Base-by-base conservation (phyloP, 768 basidiomycete genomes). In the Melanogaster broomeanus region DNA sequence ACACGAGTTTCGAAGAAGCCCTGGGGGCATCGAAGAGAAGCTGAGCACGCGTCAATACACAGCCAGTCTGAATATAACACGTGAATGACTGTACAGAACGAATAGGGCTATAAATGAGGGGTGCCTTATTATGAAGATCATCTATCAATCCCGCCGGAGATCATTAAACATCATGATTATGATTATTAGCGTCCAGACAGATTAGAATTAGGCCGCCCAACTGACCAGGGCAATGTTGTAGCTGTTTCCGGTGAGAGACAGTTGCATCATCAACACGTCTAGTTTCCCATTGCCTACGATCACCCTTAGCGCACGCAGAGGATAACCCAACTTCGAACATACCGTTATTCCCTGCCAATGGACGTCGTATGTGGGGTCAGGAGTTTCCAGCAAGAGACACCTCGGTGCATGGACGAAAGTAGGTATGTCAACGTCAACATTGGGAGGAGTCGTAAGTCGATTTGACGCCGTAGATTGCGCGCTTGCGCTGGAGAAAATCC, bases 141-240 rank as follows among this genome's bases (percentile, higher is more conserved):
- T 85, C 83, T 86, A 49, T 11, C 12, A 13, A 31, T 15, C 16
- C 22, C 25, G n/a, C n/a, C n/a, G n/a, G n/a, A n/a, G n/a, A n/a
- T n/a, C n/a, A n/a, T n/a, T n/a, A n/a, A n/a, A n/a, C n/a, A n/a
- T n/a, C n/a, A n/a, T n/a, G n/a, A n/a, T n/a, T n/a, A n/a, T n/a
- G n/a, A n/a, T n/a, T n/a, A n/a, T n/a, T n/a, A n/a, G n/a, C n/a
- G n/a, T n/a, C n/a, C n/a, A n/a, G n/a, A 27, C 12, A 27, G 33
- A 49, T 25, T 19, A 2, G n/a, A n/a, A n/a, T 4, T 8, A 19
- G 24, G 6, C 61, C 69, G 16, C 48, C 82, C 81, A 8, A 62
- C 71, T 22, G 45, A 85, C 84, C 62, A 87, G 61, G 2, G 82
- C 83, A 34, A 84, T 79, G 52, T 85, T 86, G 57, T 83, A 88